Base-by-base conservation (phyloP, 495 filamentous ascomycete species). In the Daldinia caldariorum region DNA sequence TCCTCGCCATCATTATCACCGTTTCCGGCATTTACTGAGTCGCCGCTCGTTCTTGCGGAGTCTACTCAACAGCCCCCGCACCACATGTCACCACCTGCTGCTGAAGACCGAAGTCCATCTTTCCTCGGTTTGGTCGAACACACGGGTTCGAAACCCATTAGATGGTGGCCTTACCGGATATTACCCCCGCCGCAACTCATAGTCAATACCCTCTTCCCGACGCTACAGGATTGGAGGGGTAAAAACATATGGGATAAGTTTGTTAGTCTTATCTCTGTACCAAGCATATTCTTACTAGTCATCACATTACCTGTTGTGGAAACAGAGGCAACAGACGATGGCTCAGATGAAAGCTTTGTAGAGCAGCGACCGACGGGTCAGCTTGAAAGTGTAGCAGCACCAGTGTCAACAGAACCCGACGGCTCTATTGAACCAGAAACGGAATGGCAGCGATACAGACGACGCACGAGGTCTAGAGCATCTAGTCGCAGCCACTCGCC, bases 271-370 rank as follows among this genome's bases (percentile, higher is more conserved):
- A 81, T 95, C 59, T 92, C 94, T 5, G 90, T 92, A 3, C 93
- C 95, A 4, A 97, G 90, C 72, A 91, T 98, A 32, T 94, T 99
- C 58, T 82, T 97, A 5, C 84, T 99, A 10, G 94, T 94, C 0
- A 89, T 95, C 37, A 98, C 96, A 0, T 76, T 99, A n/a, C 96
- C 96, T 3, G 93, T 98, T 0, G 89, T 97, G 8, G 93, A 98
- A 62, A 78, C 76, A 0, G 85, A 86, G 35, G 51, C 69, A 41
- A 78, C 84, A 8, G 82, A 86, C 10, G 83, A 84, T 34, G 80
- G 86, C 3, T 78, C 83, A 1, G 85, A 88, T n/a, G 78, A 79
- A 16, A 79, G 78, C 10, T 31, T 79, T 10, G 74, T 76, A 3
- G 78, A 82, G 37, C 72, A 65, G 53, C 51, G 70, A 0, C 10